Percentiles rank a stretch among this genome's conserved stretches.
Evolutionary conservation across 176 grass and related monocot genomes (phyloP).

Genomic region (Rhynchospora tenuis): DNA sequence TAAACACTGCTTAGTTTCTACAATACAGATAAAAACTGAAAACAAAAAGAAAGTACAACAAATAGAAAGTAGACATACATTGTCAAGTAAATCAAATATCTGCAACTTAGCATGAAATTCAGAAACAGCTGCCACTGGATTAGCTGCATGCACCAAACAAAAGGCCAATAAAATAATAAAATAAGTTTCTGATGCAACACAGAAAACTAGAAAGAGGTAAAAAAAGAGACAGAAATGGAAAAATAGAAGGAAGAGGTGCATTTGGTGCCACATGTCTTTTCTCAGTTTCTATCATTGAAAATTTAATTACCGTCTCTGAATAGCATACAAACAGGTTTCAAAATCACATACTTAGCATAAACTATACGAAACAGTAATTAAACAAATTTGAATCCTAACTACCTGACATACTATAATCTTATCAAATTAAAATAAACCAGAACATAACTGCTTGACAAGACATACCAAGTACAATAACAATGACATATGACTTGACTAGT

Average conservation of each 20-base stretch:
- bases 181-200: background rate
- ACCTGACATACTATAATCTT: background rate
- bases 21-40: background rate
- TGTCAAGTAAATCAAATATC: conserved; percentile 93
- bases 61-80: conserved; percentile 43
- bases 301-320: background rate
- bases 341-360: background rate
- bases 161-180: background rate
- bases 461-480: background rate
- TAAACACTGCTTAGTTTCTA: background rate
- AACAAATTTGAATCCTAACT: background rate
- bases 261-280: background rate
- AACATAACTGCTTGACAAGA: background rate
- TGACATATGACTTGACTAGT: background rate
- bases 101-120: conserved; percentile 96
- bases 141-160: conserved; percentile 44
- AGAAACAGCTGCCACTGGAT: conserved; percentile 23
- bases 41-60: conserved; percentile 9
- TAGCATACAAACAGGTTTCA: background rate
- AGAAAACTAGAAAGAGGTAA: background rate
- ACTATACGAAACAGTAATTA: background rate
- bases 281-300: background rate
- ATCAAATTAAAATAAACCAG: background rate
- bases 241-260: background rate
- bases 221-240: background rate